Conservation (phyloP, 1,284 basidiomycete genomes). For the Ceratorhiza oryzae-sativae region DNA sequence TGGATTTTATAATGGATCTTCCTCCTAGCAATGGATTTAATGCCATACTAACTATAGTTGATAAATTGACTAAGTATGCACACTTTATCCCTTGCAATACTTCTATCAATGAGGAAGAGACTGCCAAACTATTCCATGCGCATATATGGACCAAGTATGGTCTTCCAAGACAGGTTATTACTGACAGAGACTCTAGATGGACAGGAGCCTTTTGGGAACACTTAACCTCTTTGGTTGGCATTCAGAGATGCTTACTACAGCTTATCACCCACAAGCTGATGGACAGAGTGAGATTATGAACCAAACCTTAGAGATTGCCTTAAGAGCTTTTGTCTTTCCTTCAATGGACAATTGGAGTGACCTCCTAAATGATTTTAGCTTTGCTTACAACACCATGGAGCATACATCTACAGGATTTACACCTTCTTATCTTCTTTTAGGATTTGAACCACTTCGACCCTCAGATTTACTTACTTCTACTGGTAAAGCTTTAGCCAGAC, state of each 20-base stretch:
- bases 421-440: conserved; percentile 45
- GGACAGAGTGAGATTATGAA: conserved; percentile 51
- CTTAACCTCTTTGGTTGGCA: conserved; percentile 42
- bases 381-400: conserved; percentile 46
- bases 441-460: conserved; percentile 43
- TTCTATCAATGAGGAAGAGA: conserved; percentile 37
- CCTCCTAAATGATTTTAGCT: conserved; percentile 44
- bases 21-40: conserved; percentile 52
- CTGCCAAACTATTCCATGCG: conserved; percentile 40
- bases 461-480: background rate
- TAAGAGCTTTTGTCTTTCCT: conserved; percentile 41
- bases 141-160: conserved; percentile 45
- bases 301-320: conserved; percentile 43
- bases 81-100: conserved; percentile 50
- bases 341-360: conserved; percentile 45
- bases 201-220: conserved; percentile 46
- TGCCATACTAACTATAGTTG: conserved; percentile 53
- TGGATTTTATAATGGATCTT: conserved; percentile 58
- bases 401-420: conserved; percentile 43
- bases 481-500: background rate
- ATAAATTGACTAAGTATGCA: conserved; percentile 53
- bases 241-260: conserved; percentile 47
- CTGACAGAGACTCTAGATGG: conserved; percentile 49
- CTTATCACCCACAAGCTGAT: conserved; percentile 50
- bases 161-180: conserved; percentile 46